Base-by-base conservation (phyloP, 176 grass and related monocot species). In the Miscanthus lutarioriparius region DNA sequence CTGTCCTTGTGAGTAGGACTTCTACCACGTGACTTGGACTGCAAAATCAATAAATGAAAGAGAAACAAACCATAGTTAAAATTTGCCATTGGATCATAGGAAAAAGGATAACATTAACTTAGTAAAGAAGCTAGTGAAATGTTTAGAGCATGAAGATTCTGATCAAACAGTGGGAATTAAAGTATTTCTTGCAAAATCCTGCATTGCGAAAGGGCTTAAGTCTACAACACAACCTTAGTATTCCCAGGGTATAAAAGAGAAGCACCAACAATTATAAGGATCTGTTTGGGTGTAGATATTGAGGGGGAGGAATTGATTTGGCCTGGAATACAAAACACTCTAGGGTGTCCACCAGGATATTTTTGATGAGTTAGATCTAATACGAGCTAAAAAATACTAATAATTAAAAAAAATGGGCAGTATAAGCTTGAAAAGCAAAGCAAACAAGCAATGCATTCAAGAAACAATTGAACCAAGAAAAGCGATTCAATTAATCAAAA, bases 21-120 rank as follows among this genome's bases (percentile, higher is more conserved):
- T 70, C 51, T 81, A 64, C 70, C 39, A 65, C 20, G 74, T 17
- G 77, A 84, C 25, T 83, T 90, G 75, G 70, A 75, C 84, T 89
- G 77, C 51, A 84, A 73, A 74, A 67, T 44, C 47, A 53, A 90
- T 59, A 79, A 69, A 85, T 48, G 19, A 15, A 17, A 23, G 45
- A 70, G 27, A 35, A 70, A 69, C 39, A 87, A 49, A 58, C 12
- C 25, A 22, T 3, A 15, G 28, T 84, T 51, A 87, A 41, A 75
- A 33, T 75, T 76, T 53, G 2, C 12, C 12, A 49, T 16, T 2
- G 69, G n/a, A 1, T 20, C 12, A 6, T 58, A 30, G 28, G 9
- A 8, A 58, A 37, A 64, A 23, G 41, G 22, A 73, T 35, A 40
- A 40, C 51, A 78, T 22, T 4, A 5, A 4, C n/a, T 43, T 28